A percentile compares a stretch with the other conserved stretches of the same genome.
These are phyloP conservation scores for Pythium sukuiense DNA, from an alignment of 352 stramenopile genomes.

Conservation along the genomic window DNA sequence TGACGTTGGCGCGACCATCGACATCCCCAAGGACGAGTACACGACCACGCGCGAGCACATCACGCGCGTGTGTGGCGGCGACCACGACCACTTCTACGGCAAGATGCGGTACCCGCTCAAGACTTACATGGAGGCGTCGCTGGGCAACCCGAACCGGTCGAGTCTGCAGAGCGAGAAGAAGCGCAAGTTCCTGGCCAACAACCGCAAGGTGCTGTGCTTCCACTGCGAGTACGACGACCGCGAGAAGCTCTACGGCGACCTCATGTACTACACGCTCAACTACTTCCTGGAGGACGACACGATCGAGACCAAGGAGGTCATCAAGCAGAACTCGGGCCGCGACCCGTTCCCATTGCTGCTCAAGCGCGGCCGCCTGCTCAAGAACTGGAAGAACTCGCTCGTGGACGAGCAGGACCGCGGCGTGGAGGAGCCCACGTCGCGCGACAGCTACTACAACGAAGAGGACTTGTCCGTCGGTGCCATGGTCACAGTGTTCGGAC, in stretches of 20 bases:
- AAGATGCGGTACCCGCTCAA: conserved; percentile 80
- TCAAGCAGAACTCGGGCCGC: conserved; percentile 75
- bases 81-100: conserved; percentile 73
- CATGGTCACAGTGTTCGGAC: conserved; percentile 68
- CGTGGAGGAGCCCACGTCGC: conserved; percentile 65
- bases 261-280: conserved; percentile 77
- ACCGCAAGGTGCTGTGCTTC: conserved; percentile 86
- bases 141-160: conserved; percentile 72
- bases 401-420: conserved; percentile 72
- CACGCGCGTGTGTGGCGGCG: conserved; percentile 64
- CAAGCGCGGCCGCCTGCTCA: conserved; percentile 58
- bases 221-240: conserved; percentile 84
- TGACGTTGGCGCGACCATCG: conserved; percentile 49
- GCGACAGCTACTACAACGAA: conserved; percentile 73
- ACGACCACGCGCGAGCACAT: conserved; percentile 78
- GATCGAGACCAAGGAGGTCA: conserved; percentile 87
- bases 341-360: conserved; percentile 82
- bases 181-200: conserved; percentile 86
- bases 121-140: conserved; percentile 81
- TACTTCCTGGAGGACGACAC: conserved; percentile 91
- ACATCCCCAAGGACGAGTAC: conserved; percentile 82
- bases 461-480: conserved; percentile 64
- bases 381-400: conserved; percentile 65
- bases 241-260: conserved; percentile 75
- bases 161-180: conserved; percentile 74